Conservation (phyloP, 345 rosid species). For the Chamaenerion angustifolium region DNA sequence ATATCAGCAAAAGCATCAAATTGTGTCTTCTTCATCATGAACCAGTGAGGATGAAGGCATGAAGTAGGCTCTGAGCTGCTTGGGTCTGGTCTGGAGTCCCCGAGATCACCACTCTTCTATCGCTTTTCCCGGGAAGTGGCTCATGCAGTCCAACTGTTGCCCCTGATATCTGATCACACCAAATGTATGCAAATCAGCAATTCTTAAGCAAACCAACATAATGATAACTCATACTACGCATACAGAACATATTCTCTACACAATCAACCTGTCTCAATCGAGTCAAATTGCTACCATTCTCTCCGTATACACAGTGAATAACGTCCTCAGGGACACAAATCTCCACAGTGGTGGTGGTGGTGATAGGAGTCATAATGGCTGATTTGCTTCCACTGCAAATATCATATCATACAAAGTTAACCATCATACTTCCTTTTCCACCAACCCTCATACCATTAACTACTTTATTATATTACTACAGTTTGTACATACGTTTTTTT, state of each 20-base stretch:
- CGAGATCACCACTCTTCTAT: slow-evolving; percentile 76
- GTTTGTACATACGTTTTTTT: no score
- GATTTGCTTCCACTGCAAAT: no score
- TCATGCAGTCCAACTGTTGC: slow-evolving; percentile 84
- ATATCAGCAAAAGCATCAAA: no score
- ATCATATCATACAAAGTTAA: no score
- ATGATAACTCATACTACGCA: no score
- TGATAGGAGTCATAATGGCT: slow-evolving; percentile 69
- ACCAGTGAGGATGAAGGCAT: slow-evolving; percentile 82
- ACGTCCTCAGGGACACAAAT: slow-evolving; percentile 58
- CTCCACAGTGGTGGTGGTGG: slow-evolving; percentile 80
- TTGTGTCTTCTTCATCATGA: slow-evolving; percentile 13
- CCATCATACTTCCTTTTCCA: no score
- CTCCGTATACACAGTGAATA: slow-evolving; percentile 73
- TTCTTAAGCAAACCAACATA: no score
- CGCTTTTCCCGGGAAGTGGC: slow-evolving; percentile 55
- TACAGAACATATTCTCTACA: no score
- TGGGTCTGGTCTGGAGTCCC: slow-evolving; percentile 94
- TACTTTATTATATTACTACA: no score
- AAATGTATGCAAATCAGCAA: no score
- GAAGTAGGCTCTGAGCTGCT: slow-evolving; percentile 93
- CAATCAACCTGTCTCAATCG: slow-evolving; percentile 79
- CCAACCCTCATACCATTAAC: no score
- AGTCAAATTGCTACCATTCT: slow-evolving; percentile 61
- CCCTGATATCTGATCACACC: slow-evolving; percentile 70